phyloP scores from a whole-genome alignment of 805 yeast genomes.

The Metschnikowia kofuensis region DNA sequence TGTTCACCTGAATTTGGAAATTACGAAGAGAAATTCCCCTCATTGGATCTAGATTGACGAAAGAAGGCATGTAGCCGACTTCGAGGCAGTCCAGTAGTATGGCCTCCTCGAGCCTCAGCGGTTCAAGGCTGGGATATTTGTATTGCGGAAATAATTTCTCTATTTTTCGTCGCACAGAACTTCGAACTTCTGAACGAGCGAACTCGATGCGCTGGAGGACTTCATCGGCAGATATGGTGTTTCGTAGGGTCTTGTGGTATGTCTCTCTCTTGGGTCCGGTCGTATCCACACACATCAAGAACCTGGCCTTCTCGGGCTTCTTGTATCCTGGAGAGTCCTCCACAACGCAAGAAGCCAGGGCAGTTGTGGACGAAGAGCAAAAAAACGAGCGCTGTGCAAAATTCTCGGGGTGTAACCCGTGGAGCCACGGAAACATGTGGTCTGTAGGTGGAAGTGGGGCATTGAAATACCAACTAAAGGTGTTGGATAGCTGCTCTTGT shows the following conservation, averaged over 20 bases:
- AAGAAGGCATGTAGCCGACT: conserved; percentile 48
- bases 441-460: conserved; percentile 57
- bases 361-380: conserved; percentile 12
- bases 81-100: conserved; percentile 42
- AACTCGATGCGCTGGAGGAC: conserved; percentile 49
- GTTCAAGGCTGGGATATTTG: not conserved
- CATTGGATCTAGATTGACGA: conserved; percentile 62
- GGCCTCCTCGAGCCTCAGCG: conserved; percentile 19
- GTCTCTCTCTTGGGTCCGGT: not conserved
- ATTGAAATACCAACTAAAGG: conserved; percentile 39
- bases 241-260: conserved; percentile 37
- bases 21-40: conserved; percentile 76
- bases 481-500: conserved; percentile 9
- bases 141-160: conserved; percentile 5
- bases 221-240: conserved; percentile 54
- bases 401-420: conserved; percentile 63
- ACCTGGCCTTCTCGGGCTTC: conserved; percentile 32
- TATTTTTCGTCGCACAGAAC: conserved; percentile 4
- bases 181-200: conserved; percentile 30
- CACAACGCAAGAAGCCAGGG: not conserved
- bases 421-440: conserved; percentile 85
- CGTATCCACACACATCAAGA: conserved; percentile 35
- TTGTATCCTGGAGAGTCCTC: not conserved
- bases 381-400: conserved; percentile 52
- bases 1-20: conserved; percentile 83